Percentiles rank a stretch among this genome's conserved stretches.
phyloP scores from a whole-genome alignment of 441 rosid species.

The Metrosideros polymorpha region DNA sequence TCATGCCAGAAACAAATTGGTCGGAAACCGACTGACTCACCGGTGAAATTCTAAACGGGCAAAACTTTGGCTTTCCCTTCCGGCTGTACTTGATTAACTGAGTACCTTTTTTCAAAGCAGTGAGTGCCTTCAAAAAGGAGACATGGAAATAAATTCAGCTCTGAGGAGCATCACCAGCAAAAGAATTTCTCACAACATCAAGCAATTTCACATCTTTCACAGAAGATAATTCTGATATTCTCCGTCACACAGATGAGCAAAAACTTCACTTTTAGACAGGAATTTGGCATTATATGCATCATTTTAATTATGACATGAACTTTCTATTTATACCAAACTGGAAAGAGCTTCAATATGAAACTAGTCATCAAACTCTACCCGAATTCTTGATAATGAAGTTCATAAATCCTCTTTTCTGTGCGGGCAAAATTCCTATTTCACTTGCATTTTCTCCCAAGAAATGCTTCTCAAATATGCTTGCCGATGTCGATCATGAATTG shows the following conservation, averaged over 20 bases:
- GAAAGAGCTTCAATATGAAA: neutral
- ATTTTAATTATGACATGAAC: neutral
- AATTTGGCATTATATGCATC: neutral
- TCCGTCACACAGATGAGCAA: neutral
- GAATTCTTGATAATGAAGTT: neutral
- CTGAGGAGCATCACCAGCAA: neutral
- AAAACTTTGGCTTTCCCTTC: constrained; percentile 88
- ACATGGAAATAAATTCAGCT: neutral
- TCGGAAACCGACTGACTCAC: constrained; percentile 24
- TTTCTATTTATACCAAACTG: neutral
- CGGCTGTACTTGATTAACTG: constrained; percentile 87
- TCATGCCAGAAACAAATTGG: neutral
- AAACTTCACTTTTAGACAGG: neutral
- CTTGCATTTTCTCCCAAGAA: neutral
- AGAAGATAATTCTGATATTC: neutral
- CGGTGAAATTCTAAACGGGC: constrained; percentile 80
- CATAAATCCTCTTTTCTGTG: neutral
- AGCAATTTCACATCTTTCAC: neutral
- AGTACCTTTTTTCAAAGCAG: constrained; percentile 73
- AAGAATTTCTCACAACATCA: neutral
- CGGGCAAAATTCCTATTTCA: neutral
- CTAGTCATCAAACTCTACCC: neutral
- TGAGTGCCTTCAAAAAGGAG: constrained; percentile 50
- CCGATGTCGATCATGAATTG: neutral
- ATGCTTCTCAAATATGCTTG: neutral